phyloP scores from a whole-genome alignment of 192 early-diverging fungal species.

The Mortierella alpina region DNA sequence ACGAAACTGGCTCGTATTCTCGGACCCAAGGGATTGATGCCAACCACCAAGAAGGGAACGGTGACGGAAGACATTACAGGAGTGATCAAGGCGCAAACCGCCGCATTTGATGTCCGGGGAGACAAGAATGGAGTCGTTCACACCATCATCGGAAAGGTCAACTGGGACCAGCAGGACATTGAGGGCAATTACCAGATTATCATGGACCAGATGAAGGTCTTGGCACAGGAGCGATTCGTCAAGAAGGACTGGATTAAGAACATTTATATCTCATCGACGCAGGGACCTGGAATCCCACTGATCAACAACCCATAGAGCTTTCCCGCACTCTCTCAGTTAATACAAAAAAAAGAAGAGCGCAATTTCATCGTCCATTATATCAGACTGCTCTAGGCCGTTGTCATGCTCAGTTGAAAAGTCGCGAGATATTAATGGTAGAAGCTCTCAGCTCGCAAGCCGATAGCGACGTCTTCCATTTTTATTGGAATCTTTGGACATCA shows the following conservation, averaged over 20 bases:
- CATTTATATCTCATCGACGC: constrained; percentile 74
- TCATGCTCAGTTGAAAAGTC: too few species aligned
- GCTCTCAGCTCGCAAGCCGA: too few species aligned
- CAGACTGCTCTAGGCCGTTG: too few species aligned
- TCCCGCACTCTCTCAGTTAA: not conserved
- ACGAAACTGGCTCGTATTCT: constrained; percentile 88
- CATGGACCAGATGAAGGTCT: constrained; percentile 68
- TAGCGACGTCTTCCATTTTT: too few species aligned
- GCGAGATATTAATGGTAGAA: too few species aligned
- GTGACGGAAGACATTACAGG: constrained; percentile 81
- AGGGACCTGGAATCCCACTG: constrained; percentile 74
- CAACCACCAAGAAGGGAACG: constrained; percentile 86
- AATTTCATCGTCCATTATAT: too few species aligned
- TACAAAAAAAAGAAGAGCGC: too few species aligned
- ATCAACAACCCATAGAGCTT: constrained; percentile 57
- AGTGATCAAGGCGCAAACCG: constrained; percentile 71
- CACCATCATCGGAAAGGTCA: constrained; percentile 55
- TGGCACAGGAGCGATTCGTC: constrained; percentile 64
- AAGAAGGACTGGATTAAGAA: constrained; percentile 70
- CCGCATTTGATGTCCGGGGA: constrained; percentile 79
- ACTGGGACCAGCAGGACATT: constrained; percentile 52
- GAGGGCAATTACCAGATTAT: constrained; percentile 66
- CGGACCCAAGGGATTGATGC: constrained; percentile 98
- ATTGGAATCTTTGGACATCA: too few species aligned
- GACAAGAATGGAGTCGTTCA: constrained; percentile 82